These are phyloP conservation scores for Teunomyces cretensis DNA, from an alignment of 805 yeast species.

Conservation along the genomic window DNA sequence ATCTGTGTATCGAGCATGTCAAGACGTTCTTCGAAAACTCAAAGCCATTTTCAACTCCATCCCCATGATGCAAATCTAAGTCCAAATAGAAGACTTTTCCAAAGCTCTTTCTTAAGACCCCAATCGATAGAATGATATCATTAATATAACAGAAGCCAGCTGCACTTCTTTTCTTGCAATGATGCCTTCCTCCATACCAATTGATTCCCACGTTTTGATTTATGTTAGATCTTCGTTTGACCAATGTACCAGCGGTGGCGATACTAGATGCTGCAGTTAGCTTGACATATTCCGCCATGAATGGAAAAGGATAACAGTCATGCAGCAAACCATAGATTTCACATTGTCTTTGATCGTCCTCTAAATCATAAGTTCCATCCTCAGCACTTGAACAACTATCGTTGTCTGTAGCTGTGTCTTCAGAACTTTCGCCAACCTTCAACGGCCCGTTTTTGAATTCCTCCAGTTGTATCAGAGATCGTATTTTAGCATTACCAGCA, in stretches of 20 bases:
- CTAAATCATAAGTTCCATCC: constrained; percentile 12
- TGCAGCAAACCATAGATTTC: constrained; percentile 49
- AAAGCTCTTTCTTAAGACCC: constrained; percentile 46
- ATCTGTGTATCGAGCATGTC: constrained; percentile 64
- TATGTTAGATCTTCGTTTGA: constrained; percentile 14
- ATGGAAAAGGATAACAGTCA: constrained; percentile 67
- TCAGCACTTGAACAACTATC: constrained; percentile 5
- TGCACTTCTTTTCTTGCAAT: constrained; percentile 52
- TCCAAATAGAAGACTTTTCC: constrained; percentile 60
- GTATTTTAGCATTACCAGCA: constrained; percentile 3
- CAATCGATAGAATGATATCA: constrained; percentile 61
- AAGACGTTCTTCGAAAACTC: constrained; percentile 52
- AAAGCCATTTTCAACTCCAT: constrained; percentile 73
- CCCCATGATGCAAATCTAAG: constrained; percentile 78
- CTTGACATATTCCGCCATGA: constrained; percentile 48
- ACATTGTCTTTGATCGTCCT: constrained; percentile 10
- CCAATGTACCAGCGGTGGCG: constrained; percentile 39
- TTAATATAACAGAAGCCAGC: constrained; percentile 75
- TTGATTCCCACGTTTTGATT: constrained; percentile 49
- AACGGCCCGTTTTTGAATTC: neutral
- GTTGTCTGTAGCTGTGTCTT: constrained; percentile 3
- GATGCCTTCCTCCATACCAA: constrained; percentile 84
- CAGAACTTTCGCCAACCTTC: neutral
- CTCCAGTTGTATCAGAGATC: neutral
- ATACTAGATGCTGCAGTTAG: constrained; percentile 59